Evolutionary conservation across 768 basidiomycete species (phyloP).

Genomic region (Suillus decipiens): DNA sequence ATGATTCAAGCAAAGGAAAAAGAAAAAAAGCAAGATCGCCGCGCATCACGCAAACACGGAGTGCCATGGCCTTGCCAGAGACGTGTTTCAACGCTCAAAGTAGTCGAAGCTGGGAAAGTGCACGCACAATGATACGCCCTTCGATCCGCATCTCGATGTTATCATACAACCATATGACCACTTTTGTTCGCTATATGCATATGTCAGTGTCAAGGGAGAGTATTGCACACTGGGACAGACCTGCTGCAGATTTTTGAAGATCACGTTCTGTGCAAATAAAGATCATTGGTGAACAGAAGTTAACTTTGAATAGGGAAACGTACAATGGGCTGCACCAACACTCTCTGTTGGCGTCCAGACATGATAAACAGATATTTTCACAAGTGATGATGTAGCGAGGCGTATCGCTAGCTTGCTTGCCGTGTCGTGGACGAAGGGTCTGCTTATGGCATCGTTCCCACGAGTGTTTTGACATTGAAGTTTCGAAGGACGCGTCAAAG

Average conservation of each 20-base stretch:
- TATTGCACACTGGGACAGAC: slow-evolving; percentile 36
- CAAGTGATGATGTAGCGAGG: slow-evolving; percentile 10
- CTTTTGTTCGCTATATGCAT: slow-evolving; percentile 66
- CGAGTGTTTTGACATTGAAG: slow-evolving; percentile 8
- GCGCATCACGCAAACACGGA: slow-evolving; percentile 9
- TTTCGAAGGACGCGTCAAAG: slow-evolving; percentile 21
- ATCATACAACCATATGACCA: slow-evolving; percentile 95
- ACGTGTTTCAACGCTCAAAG: slow-evolving; percentile 41
- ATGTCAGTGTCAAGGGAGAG: slow-evolving; percentile 16
- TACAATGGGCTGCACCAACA: slow-evolving; percentile 99
- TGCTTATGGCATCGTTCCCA: slow-evolving; percentile 29
- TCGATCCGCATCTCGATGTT: slow-evolving; percentile 97
- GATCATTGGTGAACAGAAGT: slow-evolving; percentile 13
- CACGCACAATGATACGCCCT: slow-evolving; percentile 90
- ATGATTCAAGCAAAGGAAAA: slow-evolving; percentile 14
- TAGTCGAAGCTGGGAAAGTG: slow-evolving; percentile 24
- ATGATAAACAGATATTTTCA: slow-evolving; percentile 48
- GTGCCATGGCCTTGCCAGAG: slow-evolving; percentile 39
- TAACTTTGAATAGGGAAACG: slow-evolving; percentile 31
- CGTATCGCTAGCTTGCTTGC: background rate
- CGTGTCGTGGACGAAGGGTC: background rate
- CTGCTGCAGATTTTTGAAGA: slow-evolving; percentile 96
- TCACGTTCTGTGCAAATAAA: slow-evolving; percentile 70
- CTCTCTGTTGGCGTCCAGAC: slow-evolving; percentile 91
- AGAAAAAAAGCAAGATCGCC: slow-evolving; percentile 11